Base-by-base conservation (phyloP, 768 basidiomycete genomes). In the Panaeolus papilionaceus region DNA sequence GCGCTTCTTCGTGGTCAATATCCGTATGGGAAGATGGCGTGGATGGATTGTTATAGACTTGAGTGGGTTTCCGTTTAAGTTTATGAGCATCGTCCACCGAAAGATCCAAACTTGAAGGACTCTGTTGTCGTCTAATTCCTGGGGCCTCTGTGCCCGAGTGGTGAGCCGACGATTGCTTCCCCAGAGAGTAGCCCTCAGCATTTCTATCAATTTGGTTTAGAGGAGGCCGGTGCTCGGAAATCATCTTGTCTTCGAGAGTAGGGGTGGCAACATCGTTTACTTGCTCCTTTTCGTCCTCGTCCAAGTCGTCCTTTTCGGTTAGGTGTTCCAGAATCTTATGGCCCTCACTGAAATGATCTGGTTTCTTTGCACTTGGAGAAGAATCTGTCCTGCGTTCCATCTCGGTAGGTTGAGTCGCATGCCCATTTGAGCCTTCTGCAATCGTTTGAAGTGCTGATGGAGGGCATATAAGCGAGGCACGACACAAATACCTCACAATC, bases 231-330 rank as follows among this genome's bases (percentile, higher is more conserved):
- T 78, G 74, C 70, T 93, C 91, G 12, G 78, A 74, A 33, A 91
- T 78, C 2, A 80, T 81, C 75, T 89, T 88, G 75, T 92, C 90
- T 75, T 93, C 93, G 12, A 92, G 74, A 0, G 88, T 91, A 1
- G 92, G 92, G 1, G 92, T 86, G 7, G 86, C 54, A 11, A 33
- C n/a, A 58, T 58, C 54, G 12, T 58, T 58, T 28, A 37, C 12
- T 16, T 33, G 26, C 16, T 86, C 86, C 67, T 80, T 83, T 16
- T 86, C 84, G 70, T 89, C 89, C 28, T 80, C 81, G 37, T 82
- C 80, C 51, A 87, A 66, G 0, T 75, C 75, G 38, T 79, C 73
- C 39, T 85, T 86, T 8, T 37, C 14, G 26, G 3, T 23, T 12
- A 37, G 6, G 16, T 14, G 12, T 33, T 28, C 54, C 11, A 16